phyloP scores from a whole-genome alignment of 805 yeast species.

The Candida ulmi region DNA sequence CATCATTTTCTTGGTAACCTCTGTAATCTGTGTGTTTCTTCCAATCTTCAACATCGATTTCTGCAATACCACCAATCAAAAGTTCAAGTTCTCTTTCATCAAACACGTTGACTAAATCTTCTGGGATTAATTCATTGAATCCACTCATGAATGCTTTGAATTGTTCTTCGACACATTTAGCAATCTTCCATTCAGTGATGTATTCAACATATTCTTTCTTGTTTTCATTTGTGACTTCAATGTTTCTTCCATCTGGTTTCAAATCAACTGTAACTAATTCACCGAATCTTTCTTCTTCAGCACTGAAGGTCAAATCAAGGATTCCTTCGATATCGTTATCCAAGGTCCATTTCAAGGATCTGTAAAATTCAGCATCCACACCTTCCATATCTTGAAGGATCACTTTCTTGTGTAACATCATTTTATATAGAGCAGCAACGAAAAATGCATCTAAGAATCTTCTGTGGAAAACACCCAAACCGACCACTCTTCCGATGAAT shows the following conservation, averaged over 20 bases:
- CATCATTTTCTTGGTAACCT: constrained; percentile 95
- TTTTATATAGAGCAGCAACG: constrained; percentile 95
- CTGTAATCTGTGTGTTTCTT: constrained; percentile 97
- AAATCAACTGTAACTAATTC: constrained; percentile 84
- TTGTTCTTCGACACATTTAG: constrained; percentile 90
- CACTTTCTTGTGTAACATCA: constrained; percentile 94
- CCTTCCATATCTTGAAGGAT: constrained; percentile 97
- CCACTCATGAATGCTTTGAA: constrained; percentile 96
- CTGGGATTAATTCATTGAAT: constrained; percentile 95
- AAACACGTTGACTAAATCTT: constrained; percentile 91
- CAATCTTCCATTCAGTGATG: constrained; percentile 93
- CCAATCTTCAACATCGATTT: constrained; percentile 98
- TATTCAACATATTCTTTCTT: constrained; percentile 93
- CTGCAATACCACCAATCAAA: constrained; percentile 96
- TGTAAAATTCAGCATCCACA: constrained; percentile 94
- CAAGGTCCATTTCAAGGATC: constrained; percentile 91
- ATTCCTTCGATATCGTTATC: constrained; percentile 91
- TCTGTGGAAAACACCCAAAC: constrained; percentile 96
- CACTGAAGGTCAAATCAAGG: constrained; percentile 82
- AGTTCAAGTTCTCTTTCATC: constrained; percentile 97
- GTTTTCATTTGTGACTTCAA: constrained; percentile 91
- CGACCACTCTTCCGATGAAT: constrained; percentile 97
- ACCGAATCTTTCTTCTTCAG: constrained; percentile 92
- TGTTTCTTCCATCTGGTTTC: constrained; percentile 81
- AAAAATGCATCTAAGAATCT: constrained; percentile 97